phyloP scores from a whole-genome alignment of 805 yeast species.

The Zygotorulaspora chibaensis region DNA sequence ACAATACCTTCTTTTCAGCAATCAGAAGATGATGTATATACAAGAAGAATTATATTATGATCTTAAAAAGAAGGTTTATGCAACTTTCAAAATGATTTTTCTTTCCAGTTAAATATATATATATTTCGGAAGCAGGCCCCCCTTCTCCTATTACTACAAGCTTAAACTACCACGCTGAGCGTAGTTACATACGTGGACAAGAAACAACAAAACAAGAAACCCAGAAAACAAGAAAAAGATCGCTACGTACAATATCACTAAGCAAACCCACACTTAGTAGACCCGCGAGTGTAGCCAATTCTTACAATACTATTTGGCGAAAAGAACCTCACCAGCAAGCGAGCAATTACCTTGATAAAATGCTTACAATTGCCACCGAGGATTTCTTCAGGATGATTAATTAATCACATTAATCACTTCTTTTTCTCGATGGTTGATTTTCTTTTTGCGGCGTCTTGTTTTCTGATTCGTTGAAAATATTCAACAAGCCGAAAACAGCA shows the following conservation, averaged over 20 bases:
- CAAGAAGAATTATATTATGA: not conserved
- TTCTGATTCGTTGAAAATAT: constrained; percentile 1
- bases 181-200: not conserved
- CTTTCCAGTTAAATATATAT: not conserved
- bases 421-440: constrained; percentile 1
- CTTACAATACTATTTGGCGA: too few relatives aligned
- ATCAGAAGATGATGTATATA: not conserved
- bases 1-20: not conserved
- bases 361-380: too few relatives aligned
- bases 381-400: too few relatives aligned
- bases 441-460: constrained; percentile 3
- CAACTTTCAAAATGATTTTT: not conserved
- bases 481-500: not conserved
- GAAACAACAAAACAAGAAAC: not conserved
- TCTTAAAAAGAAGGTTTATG: not conserved
- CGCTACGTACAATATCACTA: too few relatives aligned
- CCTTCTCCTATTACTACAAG: not conserved
- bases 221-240: too few relatives aligned
- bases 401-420: not conserved
- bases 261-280: too few relatives aligned
- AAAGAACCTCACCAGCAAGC: too few relatives aligned
- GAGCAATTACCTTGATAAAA: too few relatives aligned
- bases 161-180: not conserved
- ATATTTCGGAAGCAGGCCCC: not conserved
- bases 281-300: too few relatives aligned